A percentile compares a stretch with the other conserved stretches of the same genome.
Conservation (phyloP, 2,329 filamentous ascomycete genomes). For the Elsinoe batatas region DNA sequence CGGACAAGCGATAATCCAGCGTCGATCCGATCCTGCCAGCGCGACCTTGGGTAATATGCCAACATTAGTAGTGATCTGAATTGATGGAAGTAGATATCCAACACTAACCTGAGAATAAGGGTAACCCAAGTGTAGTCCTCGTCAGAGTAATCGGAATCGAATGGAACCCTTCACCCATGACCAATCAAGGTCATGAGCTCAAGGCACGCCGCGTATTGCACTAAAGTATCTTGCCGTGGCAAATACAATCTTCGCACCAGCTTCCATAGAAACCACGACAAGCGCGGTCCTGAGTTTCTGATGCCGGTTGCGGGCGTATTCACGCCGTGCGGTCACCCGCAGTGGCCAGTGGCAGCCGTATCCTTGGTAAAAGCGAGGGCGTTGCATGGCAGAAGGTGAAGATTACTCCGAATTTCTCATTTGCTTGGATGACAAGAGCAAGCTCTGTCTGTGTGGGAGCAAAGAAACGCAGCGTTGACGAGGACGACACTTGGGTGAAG, state of each 20-base stretch:
- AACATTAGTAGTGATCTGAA: constrained; percentile 3
- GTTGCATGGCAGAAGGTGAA: constrained; percentile 51
- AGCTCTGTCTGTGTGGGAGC: constrained; percentile 59
- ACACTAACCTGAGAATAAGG: constrained; percentile 32
- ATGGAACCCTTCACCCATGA: constrained; percentile 49
- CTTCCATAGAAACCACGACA: constrained; percentile 61
- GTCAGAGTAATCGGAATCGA: constrained; percentile 91
- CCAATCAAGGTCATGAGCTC: constrained; percentile 29
- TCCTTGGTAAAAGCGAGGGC: constrained; percentile 18
- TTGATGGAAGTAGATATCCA: neutral
- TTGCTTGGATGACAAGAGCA: constrained; percentile 47
- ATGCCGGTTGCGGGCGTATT: constrained; percentile 78
- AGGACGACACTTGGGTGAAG: constrained; percentile 62
- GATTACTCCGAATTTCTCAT: constrained; percentile 99
- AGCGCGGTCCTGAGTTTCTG: constrained; percentile 66
- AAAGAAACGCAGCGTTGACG: constrained; percentile 93
- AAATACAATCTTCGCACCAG: constrained; percentile 89
- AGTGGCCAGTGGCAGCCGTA: constrained; percentile 39
- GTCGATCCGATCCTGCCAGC: too few relatives aligned
- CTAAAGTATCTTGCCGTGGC: constrained; percentile 62
- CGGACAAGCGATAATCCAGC: too few relatives aligned
- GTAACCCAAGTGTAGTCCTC: constrained; percentile 60
- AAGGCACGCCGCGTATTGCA: constrained; percentile 84
- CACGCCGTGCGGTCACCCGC: constrained; percentile 82
- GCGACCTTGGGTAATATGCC: neutral